A percentile compares a stretch with the other conserved stretches of the same genome.
These are phyloP conservation scores for Trichoderma reesei DNA, from an alignment of 495 filamentous ascomycete species.

Conservation along the genomic window DNA sequence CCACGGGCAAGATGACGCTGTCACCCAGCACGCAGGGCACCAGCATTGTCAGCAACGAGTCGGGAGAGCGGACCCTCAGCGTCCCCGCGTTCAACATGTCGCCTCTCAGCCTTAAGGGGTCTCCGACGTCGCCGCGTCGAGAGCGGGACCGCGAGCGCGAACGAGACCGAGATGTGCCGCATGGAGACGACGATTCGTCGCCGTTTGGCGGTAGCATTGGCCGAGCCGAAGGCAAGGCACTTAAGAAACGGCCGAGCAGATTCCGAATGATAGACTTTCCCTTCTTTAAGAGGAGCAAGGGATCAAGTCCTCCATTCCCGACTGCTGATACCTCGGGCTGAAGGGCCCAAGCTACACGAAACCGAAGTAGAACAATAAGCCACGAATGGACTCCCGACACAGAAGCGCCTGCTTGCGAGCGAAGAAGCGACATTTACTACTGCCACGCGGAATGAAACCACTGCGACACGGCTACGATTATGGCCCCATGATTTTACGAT, in stretches of 20 bases:
- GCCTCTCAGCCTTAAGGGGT: conserved; percentile 18
- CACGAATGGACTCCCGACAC: too few relatives aligned
- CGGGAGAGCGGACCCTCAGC: conserved; percentile 32
- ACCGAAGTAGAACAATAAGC: background rate
- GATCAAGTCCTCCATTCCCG: conserved; percentile 28
- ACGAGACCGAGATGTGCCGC: background rate
- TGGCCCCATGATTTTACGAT: conserved; percentile 7
- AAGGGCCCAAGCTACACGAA: background rate
- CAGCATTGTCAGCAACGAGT: conserved; percentile 44
- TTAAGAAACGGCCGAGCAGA: conserved; percentile 40
- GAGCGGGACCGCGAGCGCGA: background rate
- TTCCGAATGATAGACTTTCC: conserved; percentile 37
- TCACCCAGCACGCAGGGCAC: conserved; percentile 49
- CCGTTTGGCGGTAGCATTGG: conserved; percentile 19
- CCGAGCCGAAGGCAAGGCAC: conserved; percentile 22
- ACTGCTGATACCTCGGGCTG: conserved; percentile 22
- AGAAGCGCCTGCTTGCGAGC: background rate
- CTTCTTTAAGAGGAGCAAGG: conserved; percentile 35
- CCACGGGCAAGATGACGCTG: conserved; percentile 46
- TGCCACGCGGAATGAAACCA: background rate
- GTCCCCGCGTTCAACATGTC: conserved; percentile 30
- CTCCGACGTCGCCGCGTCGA: conserved; percentile 14
- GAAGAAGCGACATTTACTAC: background rate
- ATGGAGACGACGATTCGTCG: conserved; percentile 14
- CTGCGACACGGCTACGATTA: background rate